Base-by-base conservation (phyloP, 2,329 filamentous ascomycete genomes). In the Paecilomyces niveus region DNA sequence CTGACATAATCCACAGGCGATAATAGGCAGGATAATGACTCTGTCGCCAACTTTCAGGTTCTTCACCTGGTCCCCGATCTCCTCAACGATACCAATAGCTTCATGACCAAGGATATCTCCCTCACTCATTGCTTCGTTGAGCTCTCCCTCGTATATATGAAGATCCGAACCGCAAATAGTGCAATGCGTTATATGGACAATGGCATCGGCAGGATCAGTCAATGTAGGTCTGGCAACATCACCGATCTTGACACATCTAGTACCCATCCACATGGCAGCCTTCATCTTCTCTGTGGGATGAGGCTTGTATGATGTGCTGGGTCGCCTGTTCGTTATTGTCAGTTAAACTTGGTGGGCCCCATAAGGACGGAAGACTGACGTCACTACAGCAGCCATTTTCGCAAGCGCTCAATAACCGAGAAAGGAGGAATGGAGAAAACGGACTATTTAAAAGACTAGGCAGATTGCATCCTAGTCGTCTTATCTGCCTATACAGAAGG, bases 101-200 rank as follows among this genome's bases (percentile, higher is more conserved):
- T 72, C 69, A 56, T 70, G 66, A 51, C 66, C 66, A 54, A 72
- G 52, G 51, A 72, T 71, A 33, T 66, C 61, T 21, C 68, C 68
- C 50, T 67, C 65, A 54, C 64, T 22, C 68, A 72, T 70, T 11
- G 57, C 60, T 24, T 63, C 59, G 54, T 71, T 67, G 24, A 70
- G 57, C 26, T 70, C 67, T 32, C 70, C 70, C 15, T 62, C 64
- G 55, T 71, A 71, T 45, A 73, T 65, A 54, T 73, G 69, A 3
- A 73, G 61, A 54, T 73, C 70, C 0, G 70, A 69, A 29, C 71
- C 68, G 55, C 68, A 71, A 56, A 73, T 72, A 11, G 66, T 67
- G 54, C 64, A 68, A 57, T 72, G 70, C 0, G 71, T 73, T 50
- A 73, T 63, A 53, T 64, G 65, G 8, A 73, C 65, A 29, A 73